Evolutionary conservation across 2,329 filamentous ascomycete genomes (phyloP), one percentile per base, ranked within the genome.

Genomic region (Nothophoma quercina): DNA sequence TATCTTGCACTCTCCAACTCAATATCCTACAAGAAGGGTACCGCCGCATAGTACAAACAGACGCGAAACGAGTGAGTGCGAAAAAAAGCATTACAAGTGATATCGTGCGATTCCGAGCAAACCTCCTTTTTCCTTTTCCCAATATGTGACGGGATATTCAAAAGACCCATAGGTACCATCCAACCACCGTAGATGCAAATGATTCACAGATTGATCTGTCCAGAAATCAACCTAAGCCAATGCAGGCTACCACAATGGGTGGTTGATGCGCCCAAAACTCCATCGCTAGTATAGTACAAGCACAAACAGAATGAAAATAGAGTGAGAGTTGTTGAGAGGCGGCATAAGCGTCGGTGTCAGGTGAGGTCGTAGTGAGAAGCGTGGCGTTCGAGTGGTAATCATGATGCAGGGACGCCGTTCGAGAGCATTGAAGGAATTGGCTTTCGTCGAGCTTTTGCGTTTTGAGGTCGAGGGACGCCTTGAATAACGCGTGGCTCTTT

Each of bases 401-500:
- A 69, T 60, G 58, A 70, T 41, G 66, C 64, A 33, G 68, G 67
- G 33, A 65, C 67, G 33, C 64, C 63, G 44, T 69, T 70, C 10
- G 70, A 69, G 19, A 75, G 62, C 71, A 75, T 71, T 9, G 71
- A 74, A 7, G 79, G 78, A 39, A 81, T 79, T 2, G 79, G 79
- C 64, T 81, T 82, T 28, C 79, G 70, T 47, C 77, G 76, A 19
- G 79, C 77, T 60, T 79, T 76, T n/a, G 72, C 72, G 54, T 75
- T 73, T 43, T 81, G 79, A 13, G 85, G 78, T 51, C 83, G 77
- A 22, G 92, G 92, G n/a, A 92, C 87, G 28, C 93, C 93, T 72
- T 96, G 91, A 30, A 96, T 93, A 57, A 90, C 87, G 51, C 93
- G 85, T 23, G 93, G 93, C 75, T 97, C 93, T 72, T 91, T 91